Evolutionary conservation across 345 rosid genomes (phyloP).

Genomic region (Cardamine occulta): DNA sequence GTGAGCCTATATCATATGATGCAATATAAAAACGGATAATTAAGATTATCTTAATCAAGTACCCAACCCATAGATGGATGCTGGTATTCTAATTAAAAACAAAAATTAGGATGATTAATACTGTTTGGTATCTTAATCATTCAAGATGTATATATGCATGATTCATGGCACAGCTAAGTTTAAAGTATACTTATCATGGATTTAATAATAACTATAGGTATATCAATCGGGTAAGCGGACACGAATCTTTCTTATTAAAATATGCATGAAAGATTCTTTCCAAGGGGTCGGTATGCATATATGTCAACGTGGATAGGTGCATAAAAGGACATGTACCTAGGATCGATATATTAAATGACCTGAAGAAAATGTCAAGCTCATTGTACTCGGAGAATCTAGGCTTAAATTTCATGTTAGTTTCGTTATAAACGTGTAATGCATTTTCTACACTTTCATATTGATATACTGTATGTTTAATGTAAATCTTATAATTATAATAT

Average conservation of each 20-base stretch:
- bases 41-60: constrained; percentile 28
- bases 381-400: constrained; percentile 15
- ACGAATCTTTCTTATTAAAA: constrained; percentile 17
- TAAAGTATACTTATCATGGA: not conserved
- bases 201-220: constrained; percentile 8
- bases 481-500: not conserved
- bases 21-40: constrained; percentile 1
- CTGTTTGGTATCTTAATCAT: constrained; percentile 31
- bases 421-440: constrained; percentile 34
- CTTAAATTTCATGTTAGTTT: constrained; percentile 4
- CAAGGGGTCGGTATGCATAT: not conserved
- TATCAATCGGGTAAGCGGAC: not conserved
- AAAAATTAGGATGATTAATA: constrained; percentile 18
- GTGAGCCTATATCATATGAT: constrained; percentile 30
- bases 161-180: constrained; percentile 19
- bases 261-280: constrained; percentile 11
- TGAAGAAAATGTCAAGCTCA: constrained; percentile 1
- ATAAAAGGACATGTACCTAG: not conserved
- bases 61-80: constrained; percentile 22
- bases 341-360: not conserved
- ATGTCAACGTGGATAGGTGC: not conserved
- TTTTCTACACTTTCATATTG: constrained; percentile 10
- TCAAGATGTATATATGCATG: constrained; percentile 26
- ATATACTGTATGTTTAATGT: not conserved
- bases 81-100: not conserved